These are phyloP conservation scores for Pythium aquatile DNA, from an alignment of 352 stramenopile genomes.

Conservation along the genomic window DNA sequence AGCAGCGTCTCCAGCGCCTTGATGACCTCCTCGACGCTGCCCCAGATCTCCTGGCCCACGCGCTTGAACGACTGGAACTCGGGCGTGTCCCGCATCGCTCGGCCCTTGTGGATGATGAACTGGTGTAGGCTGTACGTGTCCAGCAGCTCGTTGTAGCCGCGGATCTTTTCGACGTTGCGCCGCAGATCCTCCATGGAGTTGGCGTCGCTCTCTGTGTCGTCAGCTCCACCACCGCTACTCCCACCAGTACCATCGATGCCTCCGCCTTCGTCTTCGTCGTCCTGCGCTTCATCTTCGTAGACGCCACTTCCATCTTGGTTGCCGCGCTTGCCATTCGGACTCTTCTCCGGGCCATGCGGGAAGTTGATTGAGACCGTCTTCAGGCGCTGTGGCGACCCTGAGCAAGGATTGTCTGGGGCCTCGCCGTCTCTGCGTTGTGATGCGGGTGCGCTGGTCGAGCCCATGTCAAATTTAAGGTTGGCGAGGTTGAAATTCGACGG, in stretches of 20 bases:
- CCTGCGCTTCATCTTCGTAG: not conserved
- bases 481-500: conserved; percentile 72
- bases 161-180: conserved; percentile 75
- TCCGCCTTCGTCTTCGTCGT: conserved; percentile 2
- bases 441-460: conserved; percentile 3
- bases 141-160: conserved; percentile 77
- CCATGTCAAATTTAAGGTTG: conserved; percentile 77
- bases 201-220: conserved; percentile 14
- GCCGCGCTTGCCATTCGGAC: not conserved
- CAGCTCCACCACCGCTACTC: not conserved
- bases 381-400: not conserved
- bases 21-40: conserved; percentile 72
- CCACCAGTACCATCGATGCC: not conserved
- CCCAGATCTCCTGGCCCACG: conserved; percentile 82
- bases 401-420: not conserved
- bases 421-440: not conserved
- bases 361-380: conserved; percentile 29
- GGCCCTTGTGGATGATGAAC: conserved; percentile 88
- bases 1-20: conserved; percentile 70
- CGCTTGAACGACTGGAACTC: conserved; percentile 87
- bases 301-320: not conserved
- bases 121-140: conserved; percentile 84
- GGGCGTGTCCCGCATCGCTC: conserved; percentile 72
- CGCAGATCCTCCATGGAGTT: conserved; percentile 67
- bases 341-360: not conserved